phyloP scores from a whole-genome alignment of 129 eudicot species.

The Lactuca saligna region DNA sequence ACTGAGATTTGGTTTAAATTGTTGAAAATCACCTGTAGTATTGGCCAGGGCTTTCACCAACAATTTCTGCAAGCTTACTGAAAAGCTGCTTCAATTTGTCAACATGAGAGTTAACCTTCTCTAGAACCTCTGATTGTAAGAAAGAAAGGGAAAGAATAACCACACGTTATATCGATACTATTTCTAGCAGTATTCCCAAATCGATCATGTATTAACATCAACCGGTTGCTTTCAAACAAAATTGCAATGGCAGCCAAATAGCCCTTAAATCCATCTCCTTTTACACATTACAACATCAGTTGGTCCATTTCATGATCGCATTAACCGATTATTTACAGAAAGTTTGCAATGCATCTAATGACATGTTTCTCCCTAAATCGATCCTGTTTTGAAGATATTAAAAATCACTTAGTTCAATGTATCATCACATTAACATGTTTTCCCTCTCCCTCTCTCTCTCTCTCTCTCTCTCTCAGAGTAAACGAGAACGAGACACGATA shows the following conservation, averaged over 20 bases:
- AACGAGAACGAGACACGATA: too few relatives aligned
- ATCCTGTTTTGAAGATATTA: conserved; percentile 7
- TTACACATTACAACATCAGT: neutral
- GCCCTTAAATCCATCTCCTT: too few relatives aligned
- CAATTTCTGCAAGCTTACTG: conserved; percentile 62
- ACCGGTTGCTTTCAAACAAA: too few relatives aligned
- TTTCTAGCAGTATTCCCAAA: neutral
- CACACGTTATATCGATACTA: neutral
- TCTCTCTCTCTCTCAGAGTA: too few relatives aligned
- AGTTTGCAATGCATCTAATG: conserved; percentile 4
- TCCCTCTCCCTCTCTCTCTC: too few relatives aligned
- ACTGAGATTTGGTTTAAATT: neutral
- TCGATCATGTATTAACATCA: neutral
- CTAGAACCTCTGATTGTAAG: conserved; percentile 60
- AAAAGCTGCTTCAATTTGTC: conserved; percentile 57
- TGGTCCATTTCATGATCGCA: neutral
- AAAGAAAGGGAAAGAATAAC: conserved; percentile 1
- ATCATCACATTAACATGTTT: neutral
- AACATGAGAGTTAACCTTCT: conserved; percentile 65
- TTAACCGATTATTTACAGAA: neutral
- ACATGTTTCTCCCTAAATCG: neutral
- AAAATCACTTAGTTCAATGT: neutral
- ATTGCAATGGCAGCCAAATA: too few relatives aligned
- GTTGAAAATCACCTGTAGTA: conserved; percentile 66
- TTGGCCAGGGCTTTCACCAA: conserved; percentile 75